Conservation (phyloP, 2,329 filamentous ascomycete genomes). For the Tricladium varicosporioides region DNA sequence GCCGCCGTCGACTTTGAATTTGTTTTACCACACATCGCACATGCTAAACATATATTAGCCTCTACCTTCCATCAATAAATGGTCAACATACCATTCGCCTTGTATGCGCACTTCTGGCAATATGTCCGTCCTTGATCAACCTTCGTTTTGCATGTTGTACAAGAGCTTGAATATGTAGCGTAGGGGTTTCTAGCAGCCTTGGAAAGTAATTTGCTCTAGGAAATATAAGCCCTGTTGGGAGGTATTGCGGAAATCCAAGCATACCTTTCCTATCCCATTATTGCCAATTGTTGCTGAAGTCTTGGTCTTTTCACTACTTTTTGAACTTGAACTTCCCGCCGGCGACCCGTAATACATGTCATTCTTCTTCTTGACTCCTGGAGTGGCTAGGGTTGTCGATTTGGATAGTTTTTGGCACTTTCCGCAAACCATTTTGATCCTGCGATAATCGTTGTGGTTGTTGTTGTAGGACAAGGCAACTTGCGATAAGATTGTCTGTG, state of each 20-base stretch:
- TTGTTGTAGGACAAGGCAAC: neutral
- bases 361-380: conserved; percentile 64
- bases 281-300: conserved; percentile 55
- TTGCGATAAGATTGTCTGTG: conserved; percentile 8
- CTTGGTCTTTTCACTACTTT: conserved; percentile 40
- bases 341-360: conserved; percentile 65
- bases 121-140: conserved; percentile 58
- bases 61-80: too few relatives aligned
- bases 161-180: conserved; percentile 60
- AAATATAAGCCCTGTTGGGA: neutral
- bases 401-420: conserved; percentile 63
- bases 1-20: conserved; percentile 49
- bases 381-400: conserved; percentile 59
- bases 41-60: conserved; percentile 42
- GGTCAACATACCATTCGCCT: conserved; percentile 51
- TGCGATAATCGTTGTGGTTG: conserved; percentile 9
- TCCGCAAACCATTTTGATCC: conserved; percentile 57
- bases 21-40: conserved; percentile 62
- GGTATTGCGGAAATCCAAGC: conserved; percentile 10
- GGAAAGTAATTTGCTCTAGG: conserved; percentile 61
- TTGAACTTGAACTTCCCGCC: conserved; percentile 37
- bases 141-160: conserved; percentile 61
- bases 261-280: conserved; percentile 58
- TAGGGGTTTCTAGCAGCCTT: conserved; percentile 66
- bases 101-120: conserved; percentile 63